Conservation (phyloP, 306 rosid species). For the Datisca glomerata region DNA sequence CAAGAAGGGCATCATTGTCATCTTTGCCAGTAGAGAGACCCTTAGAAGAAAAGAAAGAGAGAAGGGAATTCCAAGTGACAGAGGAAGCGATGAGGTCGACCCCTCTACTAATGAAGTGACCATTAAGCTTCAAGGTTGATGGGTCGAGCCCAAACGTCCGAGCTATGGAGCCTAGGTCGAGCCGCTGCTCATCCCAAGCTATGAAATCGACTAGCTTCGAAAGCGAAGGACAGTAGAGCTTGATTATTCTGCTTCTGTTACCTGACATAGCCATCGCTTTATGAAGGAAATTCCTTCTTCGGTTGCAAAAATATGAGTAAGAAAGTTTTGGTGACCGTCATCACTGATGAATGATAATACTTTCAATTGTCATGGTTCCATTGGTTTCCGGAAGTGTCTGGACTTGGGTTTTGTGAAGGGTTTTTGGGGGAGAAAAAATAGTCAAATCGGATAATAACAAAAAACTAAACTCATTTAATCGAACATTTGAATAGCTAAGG, state of each 20-base stretch:
- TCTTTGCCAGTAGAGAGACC: conserved; percentile 43
- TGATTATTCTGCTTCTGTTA: conserved; percentile 24
- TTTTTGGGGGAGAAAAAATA: too few relatives aligned
- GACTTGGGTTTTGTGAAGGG: too few relatives aligned
- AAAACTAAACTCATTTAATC: too few relatives aligned
- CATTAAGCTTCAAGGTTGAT: conserved; percentile 55
- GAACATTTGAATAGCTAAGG: too few relatives aligned
- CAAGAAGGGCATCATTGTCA: conserved; percentile 25
- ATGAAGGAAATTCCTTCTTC: not conserved
- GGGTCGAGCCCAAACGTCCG: conserved; percentile 49
- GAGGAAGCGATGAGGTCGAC: conserved; percentile 44
- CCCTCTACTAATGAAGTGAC: conserved; percentile 66
- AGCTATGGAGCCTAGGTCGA: conserved; percentile 69
- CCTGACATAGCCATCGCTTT: conserved; percentile 4
- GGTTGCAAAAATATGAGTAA: not conserved
- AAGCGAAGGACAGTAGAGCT: conserved; percentile 43
- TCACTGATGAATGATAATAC: not conserved
- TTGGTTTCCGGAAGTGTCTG: conserved; percentile 3
- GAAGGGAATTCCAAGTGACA: conserved; percentile 65
- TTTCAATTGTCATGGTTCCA: not conserved
- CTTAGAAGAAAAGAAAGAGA: conserved; percentile 60
- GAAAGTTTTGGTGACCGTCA: not conserved
- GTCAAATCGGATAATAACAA: too few relatives aligned
- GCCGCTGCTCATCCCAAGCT: conserved; percentile 29
- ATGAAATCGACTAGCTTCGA: conserved; percentile 19